Percentiles rank a stretch among this genome's conserved stretches.
Evolutionary conservation across 306 rosid genomes (phyloP).

Genomic region (Inga oerstediana): DNA sequence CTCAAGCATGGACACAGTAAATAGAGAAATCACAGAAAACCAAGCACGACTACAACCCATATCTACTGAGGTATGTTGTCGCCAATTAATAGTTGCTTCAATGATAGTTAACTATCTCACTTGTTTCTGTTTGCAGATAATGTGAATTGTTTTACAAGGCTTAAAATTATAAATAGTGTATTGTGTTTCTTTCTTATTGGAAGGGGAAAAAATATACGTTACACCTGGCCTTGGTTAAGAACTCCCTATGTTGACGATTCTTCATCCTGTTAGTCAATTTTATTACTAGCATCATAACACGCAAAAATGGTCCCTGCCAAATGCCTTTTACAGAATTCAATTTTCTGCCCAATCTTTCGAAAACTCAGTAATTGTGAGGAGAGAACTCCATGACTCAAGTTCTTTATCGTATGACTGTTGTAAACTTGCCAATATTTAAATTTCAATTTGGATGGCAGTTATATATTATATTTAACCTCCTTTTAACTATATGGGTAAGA

Average conservation of each 20-base stretch:
- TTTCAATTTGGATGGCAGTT: slow-evolving; percentile 15
- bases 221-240: neutral
- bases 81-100: slow-evolving; percentile 27
- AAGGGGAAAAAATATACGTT: neutral
- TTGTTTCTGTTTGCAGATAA: slow-evolving; percentile 8
- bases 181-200: neutral
- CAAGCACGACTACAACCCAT: slow-evolving; percentile 45
- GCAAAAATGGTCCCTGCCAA: neutral
- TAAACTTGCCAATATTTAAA: slow-evolving; percentile 1
- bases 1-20: slow-evolving; percentile 45
- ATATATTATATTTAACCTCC: neutral
- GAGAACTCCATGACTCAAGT: slow-evolving; percentile 9
- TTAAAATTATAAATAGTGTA: slow-evolving; percentile 4
- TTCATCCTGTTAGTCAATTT: neutral
- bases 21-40: slow-evolving; percentile 47
- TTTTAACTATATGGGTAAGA: slow-evolving; percentile 10
- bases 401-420: slow-evolving; percentile 17
- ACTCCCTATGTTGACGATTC: slow-evolving; percentile 8
- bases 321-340: neutral
- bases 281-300: neutral
- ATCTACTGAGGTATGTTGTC: slow-evolving; percentile 63
- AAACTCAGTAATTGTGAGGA: slow-evolving; percentile 1
- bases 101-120: slow-evolving; percentile 12
- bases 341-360: neutral
- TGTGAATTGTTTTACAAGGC: neutral